Base-by-base conservation (phyloP, 345 rosid species). In the Crucihimalaya himalaica region DNA sequence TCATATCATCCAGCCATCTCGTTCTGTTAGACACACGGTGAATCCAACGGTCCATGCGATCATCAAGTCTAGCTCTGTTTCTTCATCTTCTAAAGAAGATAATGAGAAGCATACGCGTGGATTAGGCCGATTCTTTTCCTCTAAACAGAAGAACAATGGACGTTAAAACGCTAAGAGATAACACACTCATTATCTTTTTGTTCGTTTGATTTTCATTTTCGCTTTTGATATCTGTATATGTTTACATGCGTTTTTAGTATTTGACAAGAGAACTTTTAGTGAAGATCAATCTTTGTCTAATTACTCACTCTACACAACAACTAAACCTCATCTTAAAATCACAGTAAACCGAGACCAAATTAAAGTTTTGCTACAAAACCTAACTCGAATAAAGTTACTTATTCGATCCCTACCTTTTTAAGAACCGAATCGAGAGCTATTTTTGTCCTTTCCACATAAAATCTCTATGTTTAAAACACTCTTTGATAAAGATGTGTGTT, bases 101-200 rank as follows among this genome's bases (percentile, higher is more conserved):
- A 77, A 64, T 40, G 87, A 86, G 73, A 84, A 82, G 73, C 77
- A 78, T 48, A 8, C 63, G 1, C 80, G 79, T 0, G 86, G 85
- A 20, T 71, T 85, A 64, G 81, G 84, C 66, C 75, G 83, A 63
- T 83, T 87, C 79, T 87, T 87, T 66, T 76, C 92, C 1, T 63
- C 85, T 1, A 84, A 81, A 57, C 67, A 75, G 53, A 87, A 80
- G 84, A 79, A 34, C 52, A 70, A 19, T 56, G 81, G 71, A 61
- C 75, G 78, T 53, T 71, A 67, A 46, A 43, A 29, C 13, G 47
- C 58, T 10, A 28, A 46, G 39, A 69, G 79, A 76, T 76, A 76
- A 69, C 29, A 32, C 8, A 19, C 79, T 76, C 70, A 27, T 62
- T 76, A 75, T 68, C 74, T 68, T 62, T 31, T 68, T 12, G 63